These are phyloP conservation scores for Fusarium fujikuroi DNA, from an alignment of 2,329 filamentous ascomycete species.

Conservation along the genomic window DNA sequence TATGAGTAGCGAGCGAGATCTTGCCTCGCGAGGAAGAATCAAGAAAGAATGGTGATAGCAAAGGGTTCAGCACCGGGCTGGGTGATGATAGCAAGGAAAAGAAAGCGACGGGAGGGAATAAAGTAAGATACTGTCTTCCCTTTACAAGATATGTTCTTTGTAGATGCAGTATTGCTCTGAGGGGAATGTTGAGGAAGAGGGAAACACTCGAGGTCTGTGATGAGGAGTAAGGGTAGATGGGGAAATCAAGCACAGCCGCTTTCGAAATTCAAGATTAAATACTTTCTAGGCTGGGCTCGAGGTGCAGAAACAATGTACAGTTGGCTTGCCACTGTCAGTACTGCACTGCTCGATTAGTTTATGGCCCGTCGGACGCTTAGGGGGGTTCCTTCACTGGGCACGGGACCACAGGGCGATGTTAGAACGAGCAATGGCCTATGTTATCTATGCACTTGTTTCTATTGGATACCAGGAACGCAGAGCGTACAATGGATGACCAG, in stretches of 20 bases:
- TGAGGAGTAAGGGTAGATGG: background rate
- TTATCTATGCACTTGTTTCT: background rate
- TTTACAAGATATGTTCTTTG: background rate
- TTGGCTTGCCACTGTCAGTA: slow-evolving; percentile 9
- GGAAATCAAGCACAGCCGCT: background rate
- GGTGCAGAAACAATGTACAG: background rate
- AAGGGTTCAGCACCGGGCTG: background rate
- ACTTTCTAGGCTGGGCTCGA: background rate
- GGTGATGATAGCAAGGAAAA: background rate
- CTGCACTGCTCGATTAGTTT: background rate
- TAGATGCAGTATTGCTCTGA: background rate
- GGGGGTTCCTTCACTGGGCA: background rate
- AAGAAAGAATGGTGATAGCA: background rate
- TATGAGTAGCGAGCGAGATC: background rate
- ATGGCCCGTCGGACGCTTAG: background rate
- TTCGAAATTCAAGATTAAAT: background rate
- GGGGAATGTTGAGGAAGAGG: background rate
- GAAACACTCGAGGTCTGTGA: background rate
- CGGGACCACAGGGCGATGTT: background rate
- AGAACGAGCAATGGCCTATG: background rate
- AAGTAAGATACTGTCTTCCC: background rate
- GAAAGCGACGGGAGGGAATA: background rate
- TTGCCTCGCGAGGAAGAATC: background rate
- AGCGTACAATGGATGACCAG: background rate
- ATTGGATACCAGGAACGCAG: too few species aligned